Conservation (phyloP, 1,284 basidiomycete species). For the Ceratobasidium sp. region DNA sequence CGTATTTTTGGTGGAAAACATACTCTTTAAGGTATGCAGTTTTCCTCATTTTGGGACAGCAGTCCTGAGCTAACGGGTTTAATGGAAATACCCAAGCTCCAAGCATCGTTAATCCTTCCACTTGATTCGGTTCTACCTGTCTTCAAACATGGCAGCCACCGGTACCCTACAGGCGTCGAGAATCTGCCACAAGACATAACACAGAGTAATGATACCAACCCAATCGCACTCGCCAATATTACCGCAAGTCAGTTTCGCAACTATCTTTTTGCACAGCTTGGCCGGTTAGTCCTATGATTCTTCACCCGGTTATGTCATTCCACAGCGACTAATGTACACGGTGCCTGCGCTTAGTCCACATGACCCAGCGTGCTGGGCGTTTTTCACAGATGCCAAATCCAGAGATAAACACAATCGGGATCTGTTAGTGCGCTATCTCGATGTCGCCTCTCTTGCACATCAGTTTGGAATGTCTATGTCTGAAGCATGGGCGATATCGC, state of each 20-base stretch:
- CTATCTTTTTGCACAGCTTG: neutral
- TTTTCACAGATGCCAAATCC: neutral
- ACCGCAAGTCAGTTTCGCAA: neutral
- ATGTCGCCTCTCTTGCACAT: neutral
- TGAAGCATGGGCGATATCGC: neutral
- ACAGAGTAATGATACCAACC: neutral
- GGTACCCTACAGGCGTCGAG: neutral
- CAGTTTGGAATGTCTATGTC: neutral
- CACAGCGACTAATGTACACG: neutral
- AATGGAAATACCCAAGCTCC: neutral
- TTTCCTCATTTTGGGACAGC: too few relatives aligned
- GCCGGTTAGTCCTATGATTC: neutral
- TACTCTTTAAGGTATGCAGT: constrained; percentile 3
- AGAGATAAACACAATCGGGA: neutral
- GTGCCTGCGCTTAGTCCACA: neutral
- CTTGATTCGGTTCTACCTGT: neutral
- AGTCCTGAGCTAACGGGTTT: too few relatives aligned
- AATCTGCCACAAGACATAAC: neutral
- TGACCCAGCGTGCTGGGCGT: neutral
- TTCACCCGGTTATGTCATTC: neutral
- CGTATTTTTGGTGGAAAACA: constrained; percentile 10
- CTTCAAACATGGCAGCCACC: neutral
- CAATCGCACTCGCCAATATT: neutral
- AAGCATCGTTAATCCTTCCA: neutral
- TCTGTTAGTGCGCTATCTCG: constrained; percentile 1